Base-by-base conservation (phyloP, 495 filamentous ascomycete species). In the Amphirosellinia nigrospora region DNA sequence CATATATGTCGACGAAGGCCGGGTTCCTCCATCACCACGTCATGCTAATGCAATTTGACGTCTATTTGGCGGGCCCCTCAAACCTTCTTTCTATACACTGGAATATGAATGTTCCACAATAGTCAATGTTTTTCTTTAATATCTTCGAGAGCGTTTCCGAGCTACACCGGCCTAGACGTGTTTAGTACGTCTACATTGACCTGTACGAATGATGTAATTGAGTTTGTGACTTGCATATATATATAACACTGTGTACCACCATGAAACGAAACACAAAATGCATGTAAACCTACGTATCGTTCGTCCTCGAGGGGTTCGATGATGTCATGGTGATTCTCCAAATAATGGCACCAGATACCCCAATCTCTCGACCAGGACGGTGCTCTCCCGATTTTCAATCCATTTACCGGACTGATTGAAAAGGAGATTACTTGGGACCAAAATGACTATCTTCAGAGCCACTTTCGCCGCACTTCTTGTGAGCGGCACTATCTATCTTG, bases 261-360 rank as follows among this genome's bases (percentile, higher is more conserved):
- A 9, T 6, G 60, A 30, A 64, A 64, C 13, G 15, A 38, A 64
- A 15, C 11, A 45, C 2, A 30, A 34, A 4, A 58, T 21, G 30
- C 36, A 36, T 8, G 13, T 45, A n/a, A 16, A 21, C 36, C 43
- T 50, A 38, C 45, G n/a, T 36, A 19, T 26, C 15, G 19, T 23
- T 6, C 43, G 26, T 28, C 13, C 13, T 38, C 15, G 53, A 38
- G 64, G 50, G 26, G 53, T n/a, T 67, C 8, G 38, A 67, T 67
- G 64, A 67, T 58, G 64, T 67, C 64, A 67, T 46, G 8, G 59
- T 67, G 64, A 67, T 41, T 30, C 50, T 67, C 52, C 64, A 56
- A 66, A 41, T 32, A 3, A 21, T 16, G 3, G 11, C 36, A 61
- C 9, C 36, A 28, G 10, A 28, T 4, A 16, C 21, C 32, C 16